Base-by-base conservation (phyloP, 2,329 filamentous ascomycete genomes). In the Domatiomyces catenatus region DNA sequence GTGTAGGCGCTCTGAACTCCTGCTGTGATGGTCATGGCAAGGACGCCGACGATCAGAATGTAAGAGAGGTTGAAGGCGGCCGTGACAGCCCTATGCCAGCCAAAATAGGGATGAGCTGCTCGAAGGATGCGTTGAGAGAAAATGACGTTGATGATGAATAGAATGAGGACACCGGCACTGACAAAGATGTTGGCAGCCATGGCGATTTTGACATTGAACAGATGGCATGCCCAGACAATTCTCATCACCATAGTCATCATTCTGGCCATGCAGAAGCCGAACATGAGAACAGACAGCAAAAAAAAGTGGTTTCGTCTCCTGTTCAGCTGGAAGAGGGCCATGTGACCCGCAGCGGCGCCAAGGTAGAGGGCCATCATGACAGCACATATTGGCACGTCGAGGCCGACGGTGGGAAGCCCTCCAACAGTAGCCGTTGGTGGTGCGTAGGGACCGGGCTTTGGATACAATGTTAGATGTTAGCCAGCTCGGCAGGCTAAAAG, bases 91-190 rank as follows among this genome's bases (percentile, higher is more conserved):
- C 67, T 71, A 54, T 76, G 73, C 85, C 86, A 90, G 52, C 85
- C 86, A 28, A 86, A 63, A 1, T 64, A 62, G 0, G 86, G 85
- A 60, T 89, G 84, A 45, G 79, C 76, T 3, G 83, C 83, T 49
- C 87, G 76, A 17, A 92, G 66, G 22, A 94, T 73, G 45, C 87
- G 80, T 66, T 87, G 84, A 0, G 81, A 68, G 62, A 89, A 85
- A 60, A 92, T 69, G 43, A 93, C 67, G 67, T 94, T 92, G 66
- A 87, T 70, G 59, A 90, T 68, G 65, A 85, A 90, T 22, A 93
- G 69, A 6, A 93, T 66, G 32, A 93, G 63, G 15, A 88, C 79
- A 43, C 86, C 86, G 0, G 83, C 81, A 44, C 80, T 77, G 51
- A 86, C 77, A 59, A 92, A 80, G 61, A 92, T 76, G 56, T 73